Percentiles rank a stretch among this genome's conserved stretches.
phyloP scores from a whole-genome alignment of 2,329 filamentous ascomycete species.

The Lecanosticta acicola region DNA sequence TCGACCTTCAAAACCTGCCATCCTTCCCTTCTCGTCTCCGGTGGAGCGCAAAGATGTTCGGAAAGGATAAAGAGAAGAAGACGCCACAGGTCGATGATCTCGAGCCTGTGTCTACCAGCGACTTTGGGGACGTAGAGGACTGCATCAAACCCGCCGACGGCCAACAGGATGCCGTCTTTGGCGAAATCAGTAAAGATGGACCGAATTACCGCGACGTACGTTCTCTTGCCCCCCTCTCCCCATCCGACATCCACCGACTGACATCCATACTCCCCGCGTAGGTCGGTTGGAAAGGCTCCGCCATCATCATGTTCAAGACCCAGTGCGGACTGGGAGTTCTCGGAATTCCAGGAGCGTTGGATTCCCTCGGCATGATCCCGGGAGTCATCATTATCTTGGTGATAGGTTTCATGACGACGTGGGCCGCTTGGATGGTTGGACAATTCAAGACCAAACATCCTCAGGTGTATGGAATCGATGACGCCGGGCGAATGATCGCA shows the following conservation, averaged over 20 bases:
- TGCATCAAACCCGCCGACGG: conserved; percentile 6
- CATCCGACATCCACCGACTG: no score
- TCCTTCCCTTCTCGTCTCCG: background rate
- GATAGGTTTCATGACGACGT: conserved; percentile 43
- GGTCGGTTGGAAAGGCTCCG: conserved; percentile 40
- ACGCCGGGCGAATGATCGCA: conserved; percentile 51
- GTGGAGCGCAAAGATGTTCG: conserved; percentile 6
- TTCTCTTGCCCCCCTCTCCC: no score
- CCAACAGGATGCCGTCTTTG: conserved; percentile 12
- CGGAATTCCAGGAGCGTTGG: conserved; percentile 41
- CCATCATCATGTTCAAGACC: conserved; percentile 44
- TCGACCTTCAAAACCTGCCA: background rate
- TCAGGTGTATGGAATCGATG: conserved; percentile 54
- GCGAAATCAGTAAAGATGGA: conserved; percentile 11
- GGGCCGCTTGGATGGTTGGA: conserved; percentile 47
- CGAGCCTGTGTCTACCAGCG: conserved; percentile 11
- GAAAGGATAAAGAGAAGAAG: conserved; percentile 19
- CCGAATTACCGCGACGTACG: conserved; percentile 26
- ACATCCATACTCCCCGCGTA: no score
- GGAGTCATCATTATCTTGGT: conserved; percentile 42
- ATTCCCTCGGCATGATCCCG: conserved; percentile 45
- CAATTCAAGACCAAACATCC: conserved; percentile 52
- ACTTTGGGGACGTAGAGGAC: conserved; percentile 19
- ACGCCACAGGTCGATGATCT: conserved; percentile 10
- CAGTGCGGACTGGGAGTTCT: conserved; percentile 46